Conservation (phyloP, 805 yeast genomes). For the Wickerhamomyces ciferrii region DNA sequence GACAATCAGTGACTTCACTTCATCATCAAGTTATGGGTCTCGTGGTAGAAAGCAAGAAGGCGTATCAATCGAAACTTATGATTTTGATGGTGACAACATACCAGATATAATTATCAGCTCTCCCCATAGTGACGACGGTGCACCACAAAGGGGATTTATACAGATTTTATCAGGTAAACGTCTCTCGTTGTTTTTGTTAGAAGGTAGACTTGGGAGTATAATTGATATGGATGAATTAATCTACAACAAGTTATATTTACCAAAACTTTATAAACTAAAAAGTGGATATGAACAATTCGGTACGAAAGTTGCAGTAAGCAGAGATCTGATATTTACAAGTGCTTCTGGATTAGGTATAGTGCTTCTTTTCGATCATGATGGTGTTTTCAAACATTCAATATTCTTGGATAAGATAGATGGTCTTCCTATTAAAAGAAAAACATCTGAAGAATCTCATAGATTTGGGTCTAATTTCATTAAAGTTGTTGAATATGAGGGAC, state of each 20-base stretch:
- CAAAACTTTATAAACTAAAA: slow-evolving; percentile 8
- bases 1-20: slow-evolving; percentile 20
- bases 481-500: slow-evolving; percentile 13
- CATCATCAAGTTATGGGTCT: slow-evolving; percentile 28
- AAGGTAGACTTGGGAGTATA: not conserved
- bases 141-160: slow-evolving; percentile 31
- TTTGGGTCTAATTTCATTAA: slow-evolving; percentile 14
- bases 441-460: slow-evolving; percentile 9
- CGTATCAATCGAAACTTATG: slow-evolving; percentile 23
- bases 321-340: slow-evolving; percentile 27
- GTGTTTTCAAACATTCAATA: slow-evolving; percentile 11
- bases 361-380: slow-evolving; percentile 24
- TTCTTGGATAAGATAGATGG: slow-evolving; percentile 19
- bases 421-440: slow-evolving; percentile 8
- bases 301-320: slow-evolving; percentile 23
- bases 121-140: slow-evolving; percentile 29
- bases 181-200: slow-evolving; percentile 9
- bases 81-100: slow-evolving; percentile 31
- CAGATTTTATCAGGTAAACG: slow-evolving; percentile 25
- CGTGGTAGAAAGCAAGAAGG: slow-evolving; percentile 41
- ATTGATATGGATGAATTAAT: slow-evolving; percentile 8
- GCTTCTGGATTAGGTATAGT: slow-evolving; percentile 33
- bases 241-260: slow-evolving; percentile 7
- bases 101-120: slow-evolving; percentile 41
- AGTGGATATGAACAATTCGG: slow-evolving; percentile 40